Evolutionary conservation across 1,284 basidiomycete genomes (phyloP).

Genomic region (Sporisorium reilianum): DNA sequence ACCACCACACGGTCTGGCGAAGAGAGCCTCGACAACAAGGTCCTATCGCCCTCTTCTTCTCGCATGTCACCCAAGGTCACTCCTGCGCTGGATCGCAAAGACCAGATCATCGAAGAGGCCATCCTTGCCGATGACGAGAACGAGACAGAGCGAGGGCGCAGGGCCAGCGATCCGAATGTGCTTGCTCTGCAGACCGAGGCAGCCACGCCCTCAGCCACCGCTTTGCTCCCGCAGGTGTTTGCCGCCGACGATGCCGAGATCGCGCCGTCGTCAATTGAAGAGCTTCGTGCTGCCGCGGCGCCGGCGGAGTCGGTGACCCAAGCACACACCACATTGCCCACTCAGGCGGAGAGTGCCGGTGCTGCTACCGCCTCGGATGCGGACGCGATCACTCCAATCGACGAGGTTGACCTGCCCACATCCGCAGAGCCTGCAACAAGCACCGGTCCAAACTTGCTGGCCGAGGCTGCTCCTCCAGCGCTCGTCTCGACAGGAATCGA

Average conservation of each 20-base stretch:
- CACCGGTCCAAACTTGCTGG: constrained; percentile 33
- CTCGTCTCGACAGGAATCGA: constrained; percentile 48
- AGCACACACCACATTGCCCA: constrained; percentile 9
- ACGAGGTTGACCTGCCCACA: constrained; percentile 10
- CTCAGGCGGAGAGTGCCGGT: background rate
- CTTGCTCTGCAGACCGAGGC: too few species aligned
- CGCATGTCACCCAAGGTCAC: constrained; percentile 34
- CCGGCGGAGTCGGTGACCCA: constrained; percentile 5
- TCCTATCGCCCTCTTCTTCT: constrained; percentile 11
- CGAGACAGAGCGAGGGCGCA: constrained; percentile 21
- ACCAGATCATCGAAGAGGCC: constrained; percentile 55
- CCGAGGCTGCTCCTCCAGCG: constrained; percentile 46
- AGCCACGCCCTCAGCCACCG: constrained; percentile 3
- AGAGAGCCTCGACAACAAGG: constrained; percentile 10
- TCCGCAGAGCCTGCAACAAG: constrained; percentile 13
- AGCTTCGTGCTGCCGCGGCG: constrained; percentile 22
- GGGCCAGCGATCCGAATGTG: constrained; percentile 15
- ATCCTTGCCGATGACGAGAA: constrained; percentile 42
- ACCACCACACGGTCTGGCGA: constrained; percentile 39
- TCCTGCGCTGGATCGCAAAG: constrained; percentile 30
- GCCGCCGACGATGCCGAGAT: constrained; percentile 33
- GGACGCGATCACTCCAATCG: constrained; percentile 33
- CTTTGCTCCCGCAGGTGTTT: constrained; percentile 16
- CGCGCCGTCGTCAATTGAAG: constrained; percentile 28
- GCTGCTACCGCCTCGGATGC: constrained; percentile 10